Base-by-base conservation (phyloP, 1,139 yeast genomes). In the Hansenula lynferdii region DNA sequence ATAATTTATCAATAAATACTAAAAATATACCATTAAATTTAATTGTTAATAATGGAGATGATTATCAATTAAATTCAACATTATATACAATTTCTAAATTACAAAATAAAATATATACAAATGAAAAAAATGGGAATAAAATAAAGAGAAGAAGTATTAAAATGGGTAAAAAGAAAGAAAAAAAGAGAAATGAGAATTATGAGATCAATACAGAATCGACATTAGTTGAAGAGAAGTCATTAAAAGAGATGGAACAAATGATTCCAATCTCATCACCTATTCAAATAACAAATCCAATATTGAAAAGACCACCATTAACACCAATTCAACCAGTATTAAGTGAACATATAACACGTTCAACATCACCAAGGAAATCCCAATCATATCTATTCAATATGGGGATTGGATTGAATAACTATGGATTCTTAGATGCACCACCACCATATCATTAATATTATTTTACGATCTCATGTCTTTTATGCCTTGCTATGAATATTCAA, bases 21-120 rank as follows among this genome's bases (percentile, higher is more conserved):
- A 48, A 48, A 36, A 51, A 49, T 28, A 37, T 51, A 3, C 52
- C 53, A 5, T 50, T 53, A 30, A 52, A 51, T 14, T 40, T 51
- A 3, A 35, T 50, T 12, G 43, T 47, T 1, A 38, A 32, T 15
- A 21, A 19, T 9, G 19, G 11, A 6, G 32, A 30, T 19, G 42
- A 45, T 4, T 40, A 36, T 12, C 40, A 48, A 28, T 25, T 50
- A 10, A 49, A 51, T 29, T 48, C 43, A n/a, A 51, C 51, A 5
- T 38, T 53, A 26, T 36, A 21, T 16, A 52, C 48, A 34, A 44
- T 53, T 14, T 46, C 51, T 16, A 51, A 45, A 34, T 49, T 50
- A 12, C 57, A 53, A 38, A 41, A 43, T 3, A 53, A 51, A 40
- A 39, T 41, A 28, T 52, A 45, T 32, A 27, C 39, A 6, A 48